Evolutionary conservation across 768 basidiomycete species (phyloP).

Genomic region (Leccinellum rugosiceps): DNA sequence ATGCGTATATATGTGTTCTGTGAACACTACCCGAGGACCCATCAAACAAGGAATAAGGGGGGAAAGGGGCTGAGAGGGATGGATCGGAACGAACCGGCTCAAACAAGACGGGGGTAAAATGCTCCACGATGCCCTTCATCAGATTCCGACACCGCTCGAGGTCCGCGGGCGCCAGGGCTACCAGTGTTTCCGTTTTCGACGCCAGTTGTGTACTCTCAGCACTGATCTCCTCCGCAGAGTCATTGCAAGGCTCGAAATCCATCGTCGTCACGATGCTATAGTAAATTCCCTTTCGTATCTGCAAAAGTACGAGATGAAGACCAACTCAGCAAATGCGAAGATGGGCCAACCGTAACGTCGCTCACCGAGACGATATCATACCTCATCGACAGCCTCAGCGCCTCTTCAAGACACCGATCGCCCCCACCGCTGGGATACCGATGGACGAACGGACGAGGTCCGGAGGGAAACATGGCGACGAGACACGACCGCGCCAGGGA

Average conservation of each 20-base stretch:
- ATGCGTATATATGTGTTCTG: too few species aligned
- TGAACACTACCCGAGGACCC: too few species aligned
- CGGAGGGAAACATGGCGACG: conserved; percentile 46
- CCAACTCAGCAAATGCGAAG: not conserved
- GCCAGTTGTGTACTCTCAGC: not conserved
- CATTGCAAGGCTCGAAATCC: conserved; percentile 47
- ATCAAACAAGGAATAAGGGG: not conserved
- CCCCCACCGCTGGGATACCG: conserved; percentile 24
- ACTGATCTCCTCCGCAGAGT: conserved; percentile 2
- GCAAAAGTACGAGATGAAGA: not conserved
- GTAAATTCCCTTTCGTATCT: conserved; percentile 62
- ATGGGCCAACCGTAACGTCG: conserved; percentile 3
- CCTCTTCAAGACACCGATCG: conserved; percentile 42
- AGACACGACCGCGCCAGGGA: conserved; percentile 41
- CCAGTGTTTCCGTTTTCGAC: not conserved
- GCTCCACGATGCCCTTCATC: conserved; percentile 53
- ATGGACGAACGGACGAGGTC: conserved; percentile 41
- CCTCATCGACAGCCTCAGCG: conserved; percentile 47
- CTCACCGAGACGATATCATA: conserved; percentile 51
- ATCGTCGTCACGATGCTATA: conserved; percentile 61
- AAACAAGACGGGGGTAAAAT: conserved; percentile 73
- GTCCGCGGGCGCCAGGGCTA: conserved; percentile 31
- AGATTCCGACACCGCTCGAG: conserved; percentile 44
- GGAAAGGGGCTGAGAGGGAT: not conserved
- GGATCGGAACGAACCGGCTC: conserved; percentile 43